Percentiles rank a stretch among this genome's conserved stretches.
These are phyloP conservation scores for Pythium oligandrum DNA, from an alignment of 352 stramenopile genomes.

Conservation along the genomic window DNA sequence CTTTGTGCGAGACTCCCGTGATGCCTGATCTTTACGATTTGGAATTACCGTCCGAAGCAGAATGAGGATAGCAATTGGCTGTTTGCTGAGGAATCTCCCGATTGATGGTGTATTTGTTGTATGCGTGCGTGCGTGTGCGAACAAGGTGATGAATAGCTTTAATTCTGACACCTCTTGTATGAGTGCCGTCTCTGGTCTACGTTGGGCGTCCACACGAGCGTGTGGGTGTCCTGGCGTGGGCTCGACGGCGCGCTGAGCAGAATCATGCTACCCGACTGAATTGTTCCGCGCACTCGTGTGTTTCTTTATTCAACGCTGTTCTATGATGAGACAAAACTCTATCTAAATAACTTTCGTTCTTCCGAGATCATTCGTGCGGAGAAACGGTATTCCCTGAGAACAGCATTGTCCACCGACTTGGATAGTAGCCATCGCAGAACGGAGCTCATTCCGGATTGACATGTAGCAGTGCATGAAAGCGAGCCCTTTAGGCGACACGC, in stretches of 20 bases:
- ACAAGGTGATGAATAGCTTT: slow-evolving; percentile 86
- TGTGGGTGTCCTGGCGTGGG: slow-evolving; percentile 60
- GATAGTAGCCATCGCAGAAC: no score
- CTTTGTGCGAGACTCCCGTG: slow-evolving; percentile 41
- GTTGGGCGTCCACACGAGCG: slow-evolving; percentile 4
- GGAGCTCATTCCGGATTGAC: no score
- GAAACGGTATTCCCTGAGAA: slow-evolving; percentile 52
- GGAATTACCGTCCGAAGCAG: slow-evolving; percentile 84
- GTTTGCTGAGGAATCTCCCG: slow-evolving; percentile 79
- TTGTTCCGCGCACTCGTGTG: slow-evolving; percentile 24
- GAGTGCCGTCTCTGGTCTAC: slow-evolving; percentile 28
- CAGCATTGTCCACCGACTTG: slow-evolving; percentile 1
- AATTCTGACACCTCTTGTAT: slow-evolving; percentile 91
- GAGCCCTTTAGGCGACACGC: no score
- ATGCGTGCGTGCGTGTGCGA: slow-evolving; percentile 11
- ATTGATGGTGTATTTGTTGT: slow-evolving; percentile 2
- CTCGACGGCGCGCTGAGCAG: slow-evolving; percentile 62
- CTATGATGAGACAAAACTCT: slow-evolving; percentile 65
- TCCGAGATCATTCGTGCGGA: slow-evolving; percentile 69
- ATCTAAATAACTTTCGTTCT: slow-evolving; percentile 89
- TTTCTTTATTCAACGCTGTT: slow-evolving; percentile 24
- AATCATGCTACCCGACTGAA: slow-evolving; percentile 63
- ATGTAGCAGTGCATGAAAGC: no score
- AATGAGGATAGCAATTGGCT: slow-evolving; percentile 82
- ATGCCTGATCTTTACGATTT: slow-evolving; percentile 80